Base-by-base conservation (phyloP, 202 grass and related monocot genomes). In the Brachypodium distachyon region DNA sequence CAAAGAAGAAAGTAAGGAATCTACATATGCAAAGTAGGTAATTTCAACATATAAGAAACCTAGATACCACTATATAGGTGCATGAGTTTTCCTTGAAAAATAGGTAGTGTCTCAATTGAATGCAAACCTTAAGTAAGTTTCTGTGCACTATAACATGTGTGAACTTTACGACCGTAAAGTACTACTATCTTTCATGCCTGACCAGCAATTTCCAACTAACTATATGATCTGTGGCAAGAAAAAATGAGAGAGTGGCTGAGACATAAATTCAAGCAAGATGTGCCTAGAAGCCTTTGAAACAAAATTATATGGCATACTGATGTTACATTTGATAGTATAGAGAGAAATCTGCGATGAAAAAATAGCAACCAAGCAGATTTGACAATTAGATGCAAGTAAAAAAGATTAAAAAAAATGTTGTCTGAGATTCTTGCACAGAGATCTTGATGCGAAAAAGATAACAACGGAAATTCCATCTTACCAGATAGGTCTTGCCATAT, bases 401-500 rank as follows among this genome's bases (percentile, higher is more conserved):
- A n/a, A n/a, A n/a, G 29, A 42, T 12, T 59, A 47, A 27, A 71
- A 59, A 84, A 77, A 58, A 29, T 31, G 16, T 59, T 26, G 21
- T 36, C 28, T 16, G 4, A 59, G 4, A 46, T 73, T 85, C 59
- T 78, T 39, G 36, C 10, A 61, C 21, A 18, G 27, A 63, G 38
- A 73, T 65, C 11, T 21, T 66, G 74, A 52, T 21, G 36, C 17
- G 12, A 32, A 71, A 56, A 19, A 39, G 17, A 77, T 41, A 54
- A 67, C 17, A 67, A 72, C 65, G 46, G 40, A 47, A 63, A 83
- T 36, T 74, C 37, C 21, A 76, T 77, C 88, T 81, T 74, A 97
- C 94, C 88, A 97, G 77, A 85, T 97, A 97, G 17, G 67, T 76
- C 85, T 89, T 93, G 63, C 94, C 94, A 81, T 97, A 97, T 8